phyloP scores from a whole-genome alignment of 805 yeast species.

The Kodamaea jinghongensis region DNA sequence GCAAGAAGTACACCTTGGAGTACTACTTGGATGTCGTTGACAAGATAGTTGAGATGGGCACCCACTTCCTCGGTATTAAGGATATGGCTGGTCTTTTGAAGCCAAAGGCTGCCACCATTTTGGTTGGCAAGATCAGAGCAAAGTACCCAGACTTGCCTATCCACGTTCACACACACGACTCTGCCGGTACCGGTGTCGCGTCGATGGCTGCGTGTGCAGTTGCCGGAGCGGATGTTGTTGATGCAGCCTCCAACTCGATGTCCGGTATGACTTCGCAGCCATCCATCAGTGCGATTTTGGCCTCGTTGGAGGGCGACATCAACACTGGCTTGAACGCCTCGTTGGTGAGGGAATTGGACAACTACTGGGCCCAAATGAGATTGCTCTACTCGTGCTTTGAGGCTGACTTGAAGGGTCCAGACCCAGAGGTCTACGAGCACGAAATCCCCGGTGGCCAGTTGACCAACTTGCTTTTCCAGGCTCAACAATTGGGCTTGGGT shows the following conservation, averaged over 20 bases:
- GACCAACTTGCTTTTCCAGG: slow-evolving; percentile 97
- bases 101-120: slow-evolving; percentile 85
- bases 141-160: slow-evolving; percentile 92
- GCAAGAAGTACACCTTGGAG: slow-evolving; percentile 92
- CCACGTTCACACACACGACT: slow-evolving; percentile 98
- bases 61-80: slow-evolving; percentile 95
- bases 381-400: slow-evolving; percentile 94
- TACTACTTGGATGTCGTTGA: slow-evolving; percentile 84
- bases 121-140: slow-evolving; percentile 77
- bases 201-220: slow-evolving; percentile 91
- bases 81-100: slow-evolving; percentile 99
- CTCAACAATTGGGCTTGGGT: slow-evolving; percentile 97
- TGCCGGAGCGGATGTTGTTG: slow-evolving; percentile 98
- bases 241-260: slow-evolving; percentile 95
- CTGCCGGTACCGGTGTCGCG: slow-evolving; percentile 99
- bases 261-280: slow-evolving; percentile 99
- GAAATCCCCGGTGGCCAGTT: slow-evolving; percentile 99
- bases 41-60: slow-evolving; percentile 86
- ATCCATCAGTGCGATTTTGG: slow-evolving; percentile 86
- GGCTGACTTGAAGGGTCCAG: slow-evolving; percentile 98
- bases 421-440: slow-evolving; percentile 97
- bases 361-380: slow-evolving; percentile 99
- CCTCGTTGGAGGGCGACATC: slow-evolving; percentile 85
- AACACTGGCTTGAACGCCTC: slow-evolving; percentile 67
- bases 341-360: slow-evolving; percentile 78